phyloP scores from a whole-genome alignment of 495 filamentous ascomycete species.

The Durotheca rogersii region DNA sequence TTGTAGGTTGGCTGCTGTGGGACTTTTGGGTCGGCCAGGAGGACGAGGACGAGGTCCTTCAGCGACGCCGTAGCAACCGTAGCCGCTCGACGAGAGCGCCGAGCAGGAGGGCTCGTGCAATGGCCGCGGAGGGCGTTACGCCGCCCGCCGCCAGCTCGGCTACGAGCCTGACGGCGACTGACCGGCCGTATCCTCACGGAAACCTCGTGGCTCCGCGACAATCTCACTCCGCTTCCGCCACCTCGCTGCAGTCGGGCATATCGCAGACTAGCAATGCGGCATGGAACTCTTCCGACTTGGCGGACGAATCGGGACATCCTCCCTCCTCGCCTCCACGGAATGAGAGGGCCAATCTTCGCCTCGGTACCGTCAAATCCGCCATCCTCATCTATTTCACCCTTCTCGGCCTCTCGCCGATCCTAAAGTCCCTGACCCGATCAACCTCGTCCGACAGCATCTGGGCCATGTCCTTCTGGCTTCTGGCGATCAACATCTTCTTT shows the following conservation, averaged over 20 bases:
- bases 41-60: slow-evolving; percentile 39
- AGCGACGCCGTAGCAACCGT: slow-evolving; percentile 34
- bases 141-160: slow-evolving; percentile 45
- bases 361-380: slow-evolving; percentile 74
- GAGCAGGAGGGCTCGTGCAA: slow-evolving; percentile 31
- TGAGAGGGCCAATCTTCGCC: slow-evolving; percentile 41
- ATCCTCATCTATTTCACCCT: slow-evolving; percentile 89
- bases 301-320: slow-evolving; percentile 25
- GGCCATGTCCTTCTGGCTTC: slow-evolving; percentile 90
- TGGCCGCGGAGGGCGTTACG: slow-evolving; percentile 7
- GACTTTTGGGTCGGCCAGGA: slow-evolving; percentile 79
- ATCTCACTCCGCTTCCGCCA: slow-evolving; percentile 37
- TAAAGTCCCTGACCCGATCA: slow-evolving; percentile 89
- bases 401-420: slow-evolving; percentile 86
- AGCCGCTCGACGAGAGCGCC: slow-evolving; percentile 28
- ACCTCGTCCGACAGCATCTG: slow-evolving; percentile 91
- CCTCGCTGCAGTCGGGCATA: slow-evolving; percentile 39
- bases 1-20: slow-evolving; percentile 87
- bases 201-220: slow-evolving; percentile 19
- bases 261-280: slow-evolving; percentile 38
- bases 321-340: slow-evolving; percentile 29
- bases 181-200: slow-evolving; percentile 29
- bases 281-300: slow-evolving; percentile 25
- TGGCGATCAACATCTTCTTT: slow-evolving; percentile 94
- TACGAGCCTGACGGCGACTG: slow-evolving; percentile 36